A percentile compares a stretch with the other conserved stretches of the same genome.
These are phyloP conservation scores for Xylariaceae sp. DNA, from an alignment of 2,329 filamentous ascomycete genomes.

Conservation along the genomic window DNA sequence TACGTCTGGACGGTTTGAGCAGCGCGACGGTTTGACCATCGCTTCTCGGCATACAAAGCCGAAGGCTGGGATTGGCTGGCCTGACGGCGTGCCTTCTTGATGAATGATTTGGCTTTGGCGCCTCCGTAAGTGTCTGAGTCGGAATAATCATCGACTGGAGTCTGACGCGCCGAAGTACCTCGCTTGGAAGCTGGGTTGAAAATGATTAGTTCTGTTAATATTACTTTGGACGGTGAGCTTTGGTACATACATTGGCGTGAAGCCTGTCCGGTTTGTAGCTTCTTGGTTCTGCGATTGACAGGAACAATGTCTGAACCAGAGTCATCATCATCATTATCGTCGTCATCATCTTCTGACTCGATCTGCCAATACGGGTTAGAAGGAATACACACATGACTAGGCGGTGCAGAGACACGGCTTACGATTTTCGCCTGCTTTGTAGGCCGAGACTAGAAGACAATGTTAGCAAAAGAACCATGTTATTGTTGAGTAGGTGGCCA, in stretches of 20 bases:
- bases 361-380: constrained; percentile 25
- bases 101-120: constrained; percentile 60
- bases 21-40: constrained; percentile 84
- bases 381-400: not conserved
- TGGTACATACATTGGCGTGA: constrained; percentile 56
- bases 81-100: constrained; percentile 73
- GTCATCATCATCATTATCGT: constrained; percentile 44
- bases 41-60: constrained; percentile 69
- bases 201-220: constrained; percentile 16
- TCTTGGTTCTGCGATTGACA: constrained; percentile 57
- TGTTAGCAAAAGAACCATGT: constrained; percentile 32
- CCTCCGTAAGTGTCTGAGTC: constrained; percentile 76
- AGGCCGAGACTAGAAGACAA: constrained; percentile 46
- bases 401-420: constrained; percentile 29
- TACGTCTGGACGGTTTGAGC: constrained; percentile 62
- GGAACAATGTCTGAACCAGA: constrained; percentile 67
- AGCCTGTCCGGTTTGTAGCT: constrained; percentile 58
- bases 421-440: constrained; percentile 55
- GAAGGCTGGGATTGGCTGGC: constrained; percentile 58
- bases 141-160: constrained; percentile 52
- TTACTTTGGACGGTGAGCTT: constrained; percentile 2
- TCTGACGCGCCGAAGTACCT: constrained; percentile 49
- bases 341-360: constrained; percentile 50
- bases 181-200: constrained; percentile 51
- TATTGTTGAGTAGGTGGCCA: constrained; percentile 32